Conservation (phyloP, 208 protist species). For the Porcisia hertigi region DNA sequence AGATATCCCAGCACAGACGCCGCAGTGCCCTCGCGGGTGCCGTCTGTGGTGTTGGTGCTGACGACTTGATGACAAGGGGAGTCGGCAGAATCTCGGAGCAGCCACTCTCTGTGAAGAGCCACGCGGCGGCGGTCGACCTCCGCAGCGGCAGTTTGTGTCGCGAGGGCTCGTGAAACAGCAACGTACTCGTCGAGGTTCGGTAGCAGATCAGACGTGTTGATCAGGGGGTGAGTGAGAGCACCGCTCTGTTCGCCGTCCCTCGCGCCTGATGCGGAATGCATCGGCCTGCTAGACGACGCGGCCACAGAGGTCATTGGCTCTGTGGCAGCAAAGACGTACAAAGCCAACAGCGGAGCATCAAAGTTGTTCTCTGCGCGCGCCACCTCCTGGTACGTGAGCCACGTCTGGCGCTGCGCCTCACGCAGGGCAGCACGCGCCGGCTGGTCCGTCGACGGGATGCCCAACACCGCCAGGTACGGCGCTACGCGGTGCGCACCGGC, state of each 20-base stretch:
- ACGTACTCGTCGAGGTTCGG: slow-evolving; percentile 1
- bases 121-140: background rate
- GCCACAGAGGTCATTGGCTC: too few species aligned
- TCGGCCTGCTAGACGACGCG: background rate
- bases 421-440: too few species aligned
- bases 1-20: slow-evolving; percentile 7
- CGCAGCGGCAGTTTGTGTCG: background rate
- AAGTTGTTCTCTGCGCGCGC: slow-evolving; percentile 28
- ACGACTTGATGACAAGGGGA: background rate
- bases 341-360: too few species aligned
- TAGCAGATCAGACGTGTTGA: background rate
- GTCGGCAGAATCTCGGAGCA: background rate
- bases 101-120: background rate
- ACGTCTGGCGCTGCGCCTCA: too few species aligned
- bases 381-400: slow-evolving; percentile 38
- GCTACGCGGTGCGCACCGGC: too few species aligned
- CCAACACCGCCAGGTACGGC: too few species aligned
- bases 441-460: too few species aligned
- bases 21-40: background rate
- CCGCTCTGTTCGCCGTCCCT: too few species aligned
- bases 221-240: too few species aligned
- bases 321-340: too few species aligned
- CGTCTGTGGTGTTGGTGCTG: background rate
- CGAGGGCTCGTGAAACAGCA: background rate
- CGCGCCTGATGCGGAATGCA: background rate